A percentile compares a stretch with the other conserved stretches of the same genome.
These are phyloP conservation scores for Blastocystis sp. DNA, from an alignment of 352 stramenopile species.

Conservation along the genomic window DNA sequence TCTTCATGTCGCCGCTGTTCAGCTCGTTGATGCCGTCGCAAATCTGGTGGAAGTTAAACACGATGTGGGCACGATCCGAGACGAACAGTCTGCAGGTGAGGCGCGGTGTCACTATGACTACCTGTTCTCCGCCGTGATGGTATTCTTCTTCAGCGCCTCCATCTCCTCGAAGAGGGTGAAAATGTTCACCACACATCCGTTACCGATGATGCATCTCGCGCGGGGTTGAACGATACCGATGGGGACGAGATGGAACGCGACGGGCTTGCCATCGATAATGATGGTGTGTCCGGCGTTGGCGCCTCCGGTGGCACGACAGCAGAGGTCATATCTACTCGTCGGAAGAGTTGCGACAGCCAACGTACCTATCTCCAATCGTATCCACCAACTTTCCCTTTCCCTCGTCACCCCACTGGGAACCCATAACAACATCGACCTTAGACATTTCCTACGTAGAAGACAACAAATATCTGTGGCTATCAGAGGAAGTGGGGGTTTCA, in stretches of 20 bases:
- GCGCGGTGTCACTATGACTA: constrained; percentile 87
- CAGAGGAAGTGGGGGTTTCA: background rate
- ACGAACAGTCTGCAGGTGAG: constrained; percentile 92
- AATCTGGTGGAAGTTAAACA: constrained; percentile 97
- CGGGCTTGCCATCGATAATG: constrained; percentile 94
- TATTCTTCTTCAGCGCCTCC: constrained; percentile 78
- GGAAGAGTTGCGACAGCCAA: background rate
- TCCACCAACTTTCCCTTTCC: constrained; percentile 98
- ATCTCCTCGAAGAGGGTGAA: constrained; percentile 93
- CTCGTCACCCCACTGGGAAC: constrained; percentile 97
- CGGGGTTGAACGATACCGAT: constrained; percentile 94
- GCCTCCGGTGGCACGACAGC: constrained; percentile 80
- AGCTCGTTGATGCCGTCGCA: constrained; percentile 81
- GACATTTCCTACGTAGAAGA: background rate
- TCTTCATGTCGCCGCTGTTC: constrained; percentile 76
- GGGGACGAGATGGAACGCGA: constrained; percentile 98
- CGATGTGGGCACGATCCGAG: constrained; percentile 95
- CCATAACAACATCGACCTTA: constrained; percentile 86
- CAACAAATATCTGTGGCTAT: background rate
- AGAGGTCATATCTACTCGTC: constrained; percentile 74
- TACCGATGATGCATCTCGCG: constrained; percentile 94
- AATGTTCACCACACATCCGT: constrained; percentile 96
- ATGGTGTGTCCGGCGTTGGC: constrained; percentile 99
- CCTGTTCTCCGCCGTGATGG: constrained; percentile 71
- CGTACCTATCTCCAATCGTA: constrained; percentile 80